These are phyloP conservation scores for Microdochium paspali DNA, from an alignment of 2,329 filamentous ascomycete species.

Conservation along the genomic window DNA sequence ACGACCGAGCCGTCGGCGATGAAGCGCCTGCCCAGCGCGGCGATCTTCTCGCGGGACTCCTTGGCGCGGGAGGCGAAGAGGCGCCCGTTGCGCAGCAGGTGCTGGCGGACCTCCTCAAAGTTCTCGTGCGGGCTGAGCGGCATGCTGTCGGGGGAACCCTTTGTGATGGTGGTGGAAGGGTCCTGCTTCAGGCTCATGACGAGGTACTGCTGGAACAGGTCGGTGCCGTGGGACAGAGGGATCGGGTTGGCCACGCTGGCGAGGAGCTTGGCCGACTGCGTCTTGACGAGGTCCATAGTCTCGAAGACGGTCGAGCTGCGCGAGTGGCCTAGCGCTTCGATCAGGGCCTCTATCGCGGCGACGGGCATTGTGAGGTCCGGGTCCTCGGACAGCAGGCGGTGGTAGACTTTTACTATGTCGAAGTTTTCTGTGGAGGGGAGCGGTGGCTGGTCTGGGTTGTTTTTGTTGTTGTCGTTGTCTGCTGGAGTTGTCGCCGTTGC, in stretches of 20 bases:
- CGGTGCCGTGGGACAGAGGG: conserved; percentile 84
- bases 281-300: conserved; percentile 77
- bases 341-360: conserved; percentile 85
- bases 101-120: conserved; percentile 75
- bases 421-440: too few species aligned
- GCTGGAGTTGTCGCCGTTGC: too few species aligned
- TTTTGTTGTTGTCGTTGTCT: background rate
- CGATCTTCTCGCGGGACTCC: conserved; percentile 75
- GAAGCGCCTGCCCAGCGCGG: conserved; percentile 67
- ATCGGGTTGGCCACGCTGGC: conserved; percentile 77
- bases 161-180: conserved; percentile 20
- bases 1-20: conserved; percentile 71
- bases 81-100: conserved; percentile 76
- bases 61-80: conserved; percentile 84
- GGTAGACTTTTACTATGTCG: conserved; percentile 46
- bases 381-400: conserved; percentile 50
- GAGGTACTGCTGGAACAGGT: conserved; percentile 91
- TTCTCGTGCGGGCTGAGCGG: conserved; percentile 34
- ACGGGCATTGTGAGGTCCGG: conserved; percentile 90
- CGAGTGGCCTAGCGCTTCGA: conserved; percentile 72
- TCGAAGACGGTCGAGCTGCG: conserved; percentile 84
- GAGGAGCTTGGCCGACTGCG: conserved; percentile 70
- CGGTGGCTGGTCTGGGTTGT: background rate
- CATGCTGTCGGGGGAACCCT: conserved; percentile 12
- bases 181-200: conserved; percentile 61